A percentile compares a stretch with the other conserved stretches of the same genome.
phyloP scores from a whole-genome alignment of 1,139 yeast species.

The Entelexis sorbosivorans region DNA sequence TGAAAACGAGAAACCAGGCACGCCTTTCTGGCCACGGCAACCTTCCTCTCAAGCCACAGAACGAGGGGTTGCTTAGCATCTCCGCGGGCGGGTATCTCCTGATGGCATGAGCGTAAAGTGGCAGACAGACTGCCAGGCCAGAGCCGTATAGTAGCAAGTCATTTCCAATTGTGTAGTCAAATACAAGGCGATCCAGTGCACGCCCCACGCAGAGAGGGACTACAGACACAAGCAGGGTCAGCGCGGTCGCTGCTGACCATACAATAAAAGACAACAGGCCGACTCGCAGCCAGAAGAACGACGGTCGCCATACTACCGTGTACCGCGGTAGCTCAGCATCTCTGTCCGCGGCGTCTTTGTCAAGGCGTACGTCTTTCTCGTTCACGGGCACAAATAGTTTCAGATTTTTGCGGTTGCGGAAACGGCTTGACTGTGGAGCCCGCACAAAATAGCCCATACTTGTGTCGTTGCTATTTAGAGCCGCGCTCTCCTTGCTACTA shows the following conservation, averaged over 20 bases:
- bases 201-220: slow-evolving; percentile 20
- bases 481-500: neutral
- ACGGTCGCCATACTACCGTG: slow-evolving; percentile 78
- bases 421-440: slow-evolving; percentile 51
- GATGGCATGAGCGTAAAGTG: slow-evolving; percentile 8
- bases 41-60: neutral
- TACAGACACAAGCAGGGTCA: slow-evolving; percentile 9
- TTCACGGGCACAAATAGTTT: slow-evolving; percentile 73
- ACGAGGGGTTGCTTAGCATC: slow-evolving; percentile 4
- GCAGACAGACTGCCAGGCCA: slow-evolving; percentile 12
- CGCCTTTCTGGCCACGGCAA: slow-evolving; percentile 4
- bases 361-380: slow-evolving; percentile 57
- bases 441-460: slow-evolving; percentile 75
- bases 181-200: slow-evolving; percentile 6
- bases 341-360: slow-evolving; percentile 34
- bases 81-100: slow-evolving; percentile 5
- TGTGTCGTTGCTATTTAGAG: slow-evolving; percentile 37
- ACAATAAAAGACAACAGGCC: slow-evolving; percentile 45
- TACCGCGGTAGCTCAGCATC: slow-evolving; percentile 45
- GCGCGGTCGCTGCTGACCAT: slow-evolving; percentile 37
- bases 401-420: slow-evolving; percentile 38
- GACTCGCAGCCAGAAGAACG: slow-evolving; percentile 53
- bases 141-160: slow-evolving; percentile 8
- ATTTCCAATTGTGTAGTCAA: slow-evolving; percentile 7
- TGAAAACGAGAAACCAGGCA: neutral